Percentiles rank a stretch among this genome's conserved stretches.
Evolutionary conservation across 2,329 filamentous ascomycete species (phyloP).

Genomic region (Claviceps arundinis): DNA sequence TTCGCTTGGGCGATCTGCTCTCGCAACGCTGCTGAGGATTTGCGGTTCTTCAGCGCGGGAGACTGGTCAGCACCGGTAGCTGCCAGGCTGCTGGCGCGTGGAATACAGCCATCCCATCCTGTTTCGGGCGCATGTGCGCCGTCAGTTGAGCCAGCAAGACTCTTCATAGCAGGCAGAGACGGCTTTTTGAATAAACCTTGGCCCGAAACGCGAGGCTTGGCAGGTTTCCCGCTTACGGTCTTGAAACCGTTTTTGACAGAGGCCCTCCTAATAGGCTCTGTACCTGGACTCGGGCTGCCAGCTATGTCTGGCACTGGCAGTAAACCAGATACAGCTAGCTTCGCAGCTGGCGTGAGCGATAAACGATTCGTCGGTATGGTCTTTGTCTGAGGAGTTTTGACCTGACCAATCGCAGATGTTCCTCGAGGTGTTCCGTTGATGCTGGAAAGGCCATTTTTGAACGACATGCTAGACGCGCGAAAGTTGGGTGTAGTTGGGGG

Average conservation of each 20-base stretch:
- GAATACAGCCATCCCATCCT: slow-evolving; percentile 19
- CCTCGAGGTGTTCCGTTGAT: slow-evolving; percentile 31
- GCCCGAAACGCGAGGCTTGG: slow-evolving; percentile 39
- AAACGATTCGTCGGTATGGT: slow-evolving; percentile 10
- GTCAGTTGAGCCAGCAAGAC: slow-evolving; percentile 6
- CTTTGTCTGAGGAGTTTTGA: slow-evolving; percentile 14
- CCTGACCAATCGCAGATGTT: slow-evolving; percentile 8
- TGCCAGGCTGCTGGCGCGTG: slow-evolving; percentile 10
- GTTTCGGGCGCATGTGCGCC: slow-evolving; percentile 3
- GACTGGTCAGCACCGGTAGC: slow-evolving; percentile 8
- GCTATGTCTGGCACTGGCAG: slow-evolving; percentile 12
- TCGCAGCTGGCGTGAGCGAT: slow-evolving; percentile 11
- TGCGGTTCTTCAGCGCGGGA: slow-evolving; percentile 26
- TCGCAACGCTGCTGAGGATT: slow-evolving; percentile 67
- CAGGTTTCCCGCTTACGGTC: slow-evolving; percentile 29
- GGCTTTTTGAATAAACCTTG: slow-evolving; percentile 44
- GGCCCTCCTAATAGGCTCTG: slow-evolving; percentile 12
- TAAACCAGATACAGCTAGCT: slow-evolving; percentile 14
- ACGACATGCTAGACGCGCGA: slow-evolving; percentile 29
- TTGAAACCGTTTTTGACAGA: slow-evolving; percentile 31
- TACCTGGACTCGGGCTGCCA: slow-evolving; percentile 27
- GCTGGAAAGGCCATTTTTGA: slow-evolving; percentile 28
- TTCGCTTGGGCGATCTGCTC: slow-evolving; percentile 91
- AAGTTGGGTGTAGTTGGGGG: slow-evolving; percentile 25
- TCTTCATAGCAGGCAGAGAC: slow-evolving; percentile 28